Conservation (phyloP, 352 stramenopile genomes). For the Globisporangium heterothallicum region DNA sequence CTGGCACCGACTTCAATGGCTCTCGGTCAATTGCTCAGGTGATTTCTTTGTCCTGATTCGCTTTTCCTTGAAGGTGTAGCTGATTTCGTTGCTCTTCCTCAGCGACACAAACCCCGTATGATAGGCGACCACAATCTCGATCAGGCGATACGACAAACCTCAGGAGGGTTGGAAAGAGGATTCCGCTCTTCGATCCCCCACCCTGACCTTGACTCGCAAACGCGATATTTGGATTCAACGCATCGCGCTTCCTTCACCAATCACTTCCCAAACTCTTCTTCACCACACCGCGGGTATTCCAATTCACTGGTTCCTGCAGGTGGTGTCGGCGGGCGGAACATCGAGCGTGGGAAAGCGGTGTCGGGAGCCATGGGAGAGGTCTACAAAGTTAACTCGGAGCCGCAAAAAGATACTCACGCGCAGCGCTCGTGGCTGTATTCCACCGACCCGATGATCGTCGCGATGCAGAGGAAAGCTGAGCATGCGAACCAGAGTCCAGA, state of each 20-base stretch:
- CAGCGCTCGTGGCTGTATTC: constrained; percentile 80
- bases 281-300: constrained; percentile 2
- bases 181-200: constrained; percentile 54
- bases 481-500: constrained; percentile 8
- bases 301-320: constrained; percentile 35
- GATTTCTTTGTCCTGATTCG: constrained; percentile 1
- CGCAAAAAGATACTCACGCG: constrained; percentile 60
- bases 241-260: constrained; percentile 52
- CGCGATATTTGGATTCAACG: constrained; percentile 54
- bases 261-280: constrained; percentile 23
- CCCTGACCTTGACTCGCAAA: constrained; percentile 45
- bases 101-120: constrained; percentile 46
- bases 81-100: not conserved
- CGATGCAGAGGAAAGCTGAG: constrained; percentile 29
- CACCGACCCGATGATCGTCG: constrained; percentile 55
- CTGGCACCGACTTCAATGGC: constrained; percentile 41
- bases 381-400: constrained; percentile 46
- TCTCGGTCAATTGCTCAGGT: constrained; percentile 28
- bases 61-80: too few relatives aligned
- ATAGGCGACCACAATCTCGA: constrained; percentile 57
- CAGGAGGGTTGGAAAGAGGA: constrained; percentile 11
- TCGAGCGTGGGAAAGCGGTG: constrained; percentile 57
- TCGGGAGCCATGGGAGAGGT: constrained; percentile 64
- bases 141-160: constrained; percentile 45
- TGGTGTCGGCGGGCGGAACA: constrained; percentile 27